Evolutionary conservation across 2,329 filamentous ascomycete genomes (phyloP), one percentile per base, ranked within the genome.

Genomic region (Spiromastix sp.): DNA sequence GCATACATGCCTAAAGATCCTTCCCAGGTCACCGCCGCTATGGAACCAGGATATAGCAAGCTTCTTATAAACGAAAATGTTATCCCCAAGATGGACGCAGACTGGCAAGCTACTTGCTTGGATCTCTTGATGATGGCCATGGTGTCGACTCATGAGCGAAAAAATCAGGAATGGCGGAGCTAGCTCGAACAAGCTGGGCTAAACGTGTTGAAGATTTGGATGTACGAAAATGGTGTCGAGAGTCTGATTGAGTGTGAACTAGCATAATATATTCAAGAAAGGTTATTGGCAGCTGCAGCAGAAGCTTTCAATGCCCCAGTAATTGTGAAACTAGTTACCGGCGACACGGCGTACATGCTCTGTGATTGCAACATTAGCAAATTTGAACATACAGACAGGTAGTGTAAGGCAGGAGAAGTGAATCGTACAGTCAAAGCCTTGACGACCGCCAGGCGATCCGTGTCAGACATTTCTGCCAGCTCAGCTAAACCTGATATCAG

Each of bases 401-500:
- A n/a, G n/a, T n/a, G n/a, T n/a, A 24, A n/a, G 21, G n/a, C 7
- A 24, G 21, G 21, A 24, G n/a, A 24, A 24, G 21, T 7, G n/a
- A n/a, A n/a, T n/a, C n/a, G n/a, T 24, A 24, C 21, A 7, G 21
- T 24, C 21, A 24, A 24, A 7, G 21, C 21, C 21, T 24, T 24
- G n/a, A 24, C 21, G 7, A n/a, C n/a, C 7, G 21, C 21, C 21
- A 24, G 7, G 7, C 21, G 7, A 7, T 24, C 21, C n/a, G 48
- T 44, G 30, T 67, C 60, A 16, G 61, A 51, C 4, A 57, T 51
- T 30, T 56, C 52, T 5, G 58, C 52, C 36, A 72, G 56, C 37
- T 73, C 69, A 3, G 69, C 66, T 16, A 74, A 49, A 1, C 67
- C 67, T 4, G 65, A 66, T 30, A 70, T 56, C 19, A 70, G 68